Evolutionary conservation across 2,329 filamentous ascomycete species (phyloP), one percentile per base, ranked within the genome.

Genomic region (Nemania abortiva): DNA sequence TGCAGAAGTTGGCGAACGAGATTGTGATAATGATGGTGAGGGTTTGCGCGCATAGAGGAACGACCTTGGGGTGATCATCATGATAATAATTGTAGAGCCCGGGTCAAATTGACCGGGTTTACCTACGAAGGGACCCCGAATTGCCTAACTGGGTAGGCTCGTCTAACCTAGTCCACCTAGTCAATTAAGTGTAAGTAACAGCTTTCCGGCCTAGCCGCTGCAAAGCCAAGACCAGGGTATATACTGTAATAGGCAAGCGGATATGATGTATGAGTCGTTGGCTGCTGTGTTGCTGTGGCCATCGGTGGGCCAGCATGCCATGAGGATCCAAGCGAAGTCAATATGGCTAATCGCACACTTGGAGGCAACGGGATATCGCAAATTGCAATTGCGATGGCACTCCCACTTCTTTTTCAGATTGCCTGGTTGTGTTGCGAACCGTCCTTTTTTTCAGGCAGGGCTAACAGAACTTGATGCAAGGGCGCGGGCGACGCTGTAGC

Each of bases 1-100:
- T 49, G 54, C 45, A 56, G 66, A 60, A 39, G 60, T 64, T 47
- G 63, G 62, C 34, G 63, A 59, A 29, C 56, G 54, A 58, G 73
- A 31, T 24, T 65, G 59, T 31, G 66, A 22, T 55, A 72, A 69
- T 65, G 73, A 60, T 59, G 71, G 69, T 47, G 66, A 65, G 50
- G 77, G 70, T 64, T 73, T 76, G 70, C 77, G 77, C 60, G 79
- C 77, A 62, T 80, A 79, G 70, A 83, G 77, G 76, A 80, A 81
- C 53, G 80, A 81, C 62, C 79, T 80, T 66, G 81, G 79, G 68
- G 79, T 80, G 76, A 82, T 80, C 79, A 82, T 80, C 78, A 82
- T 81, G 34, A 69, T 79, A 29, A 49, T 74, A 71, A 70, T 74
- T 53, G 18, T 62, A 58, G 53, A 57, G 29, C 55, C 66, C 57